A percentile compares a stretch with the other conserved stretches of the same genome.
These are phyloP conservation scores for Chionographis japonica DNA, from an alignment of 106 monocot genomes.

Conservation along the genomic window DNA sequence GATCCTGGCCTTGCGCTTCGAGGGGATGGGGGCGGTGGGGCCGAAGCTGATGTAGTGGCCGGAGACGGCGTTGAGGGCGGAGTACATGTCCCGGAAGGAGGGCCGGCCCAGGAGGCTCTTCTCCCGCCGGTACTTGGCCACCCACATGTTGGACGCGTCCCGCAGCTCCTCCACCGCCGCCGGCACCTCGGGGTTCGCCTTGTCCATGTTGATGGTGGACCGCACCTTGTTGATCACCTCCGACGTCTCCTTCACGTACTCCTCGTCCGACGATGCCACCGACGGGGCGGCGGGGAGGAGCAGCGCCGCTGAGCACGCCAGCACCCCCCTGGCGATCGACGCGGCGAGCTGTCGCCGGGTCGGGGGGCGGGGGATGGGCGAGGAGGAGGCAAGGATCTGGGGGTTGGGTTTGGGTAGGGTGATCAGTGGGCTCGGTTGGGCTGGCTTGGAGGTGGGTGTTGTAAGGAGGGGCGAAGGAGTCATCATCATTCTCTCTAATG, in stretches of 20 bases:
- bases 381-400: neutral
- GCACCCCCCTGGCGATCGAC: neutral
- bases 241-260: slow-evolving; percentile 83
- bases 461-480: slow-evolving; percentile 24
- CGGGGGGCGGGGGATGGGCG: neutral
- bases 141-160: slow-evolving; percentile 85
- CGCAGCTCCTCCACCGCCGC: slow-evolving; percentile 70
- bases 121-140: slow-evolving; percentile 92
- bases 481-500: neutral
- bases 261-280: slow-evolving; percentile 45
- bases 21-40: slow-evolving; percentile 84
- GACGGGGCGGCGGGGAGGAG: neutral
- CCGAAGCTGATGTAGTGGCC: slow-evolving; percentile 98
- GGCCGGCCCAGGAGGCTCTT: slow-evolving; percentile 68
- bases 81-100: slow-evolving; percentile 93
- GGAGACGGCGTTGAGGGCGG: slow-evolving; percentile 93
- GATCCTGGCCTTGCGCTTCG: slow-evolving; percentile 84
- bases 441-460: slow-evolving; percentile 14
- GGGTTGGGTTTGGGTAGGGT: neutral
- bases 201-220: slow-evolving; percentile 56
- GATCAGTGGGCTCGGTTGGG: neutral
- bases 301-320: neutral
- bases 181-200: slow-evolving; percentile 63
- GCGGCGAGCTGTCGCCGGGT: slow-evolving; percentile 29
- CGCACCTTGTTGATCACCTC: slow-evolving; percentile 81